Evolutionary conservation across 1,139 yeast genomes (phyloP).

Genomic region (Candida sp.): DNA sequence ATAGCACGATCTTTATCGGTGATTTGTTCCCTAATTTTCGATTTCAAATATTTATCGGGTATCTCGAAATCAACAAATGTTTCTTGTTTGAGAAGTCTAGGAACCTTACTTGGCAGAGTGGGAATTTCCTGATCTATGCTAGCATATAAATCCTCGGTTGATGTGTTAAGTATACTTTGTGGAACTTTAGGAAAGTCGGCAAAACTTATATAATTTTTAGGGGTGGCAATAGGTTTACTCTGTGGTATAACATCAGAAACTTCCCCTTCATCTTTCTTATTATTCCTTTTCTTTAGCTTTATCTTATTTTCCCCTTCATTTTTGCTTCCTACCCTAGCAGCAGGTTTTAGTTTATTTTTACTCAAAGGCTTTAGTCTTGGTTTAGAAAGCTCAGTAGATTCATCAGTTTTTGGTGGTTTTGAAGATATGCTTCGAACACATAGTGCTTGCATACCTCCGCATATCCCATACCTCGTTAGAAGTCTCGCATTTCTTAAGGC

Average conservation of each 20-base stretch:
- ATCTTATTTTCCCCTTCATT: background rate
- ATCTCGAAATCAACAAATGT: slow-evolving; percentile 25
- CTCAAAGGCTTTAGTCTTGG: slow-evolving; percentile 47
- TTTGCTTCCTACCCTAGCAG: background rate
- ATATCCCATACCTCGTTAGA: background rate
- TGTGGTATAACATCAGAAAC: background rate
- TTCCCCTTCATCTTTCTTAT: background rate
- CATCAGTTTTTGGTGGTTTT: slow-evolving; percentile 10
- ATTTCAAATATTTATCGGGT: slow-evolving; percentile 27
- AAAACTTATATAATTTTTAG: slow-evolving; percentile 18
- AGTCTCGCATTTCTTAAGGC: background rate
- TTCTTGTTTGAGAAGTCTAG: slow-evolving; percentile 5
- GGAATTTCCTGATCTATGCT: slow-evolving; percentile 10
- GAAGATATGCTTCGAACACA: slow-evolving; percentile 7
- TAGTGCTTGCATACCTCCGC: background rate
- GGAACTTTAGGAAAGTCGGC: slow-evolving; percentile 31
- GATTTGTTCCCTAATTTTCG: slow-evolving; percentile 16
- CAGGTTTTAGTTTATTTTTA: slow-evolving; percentile 79
- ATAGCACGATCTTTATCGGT: slow-evolving; percentile 24
- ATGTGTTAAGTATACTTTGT: slow-evolving; percentile 12
- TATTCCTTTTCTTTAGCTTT: background rate
- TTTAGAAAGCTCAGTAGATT: background rate
- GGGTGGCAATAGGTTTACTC: background rate
- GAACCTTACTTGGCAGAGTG: background rate
- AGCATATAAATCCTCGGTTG: slow-evolving; percentile 17